phyloP scores from a whole-genome alignment of 352 stramenopile genomes.

The Globisporangium megalacanthum region DNA sequence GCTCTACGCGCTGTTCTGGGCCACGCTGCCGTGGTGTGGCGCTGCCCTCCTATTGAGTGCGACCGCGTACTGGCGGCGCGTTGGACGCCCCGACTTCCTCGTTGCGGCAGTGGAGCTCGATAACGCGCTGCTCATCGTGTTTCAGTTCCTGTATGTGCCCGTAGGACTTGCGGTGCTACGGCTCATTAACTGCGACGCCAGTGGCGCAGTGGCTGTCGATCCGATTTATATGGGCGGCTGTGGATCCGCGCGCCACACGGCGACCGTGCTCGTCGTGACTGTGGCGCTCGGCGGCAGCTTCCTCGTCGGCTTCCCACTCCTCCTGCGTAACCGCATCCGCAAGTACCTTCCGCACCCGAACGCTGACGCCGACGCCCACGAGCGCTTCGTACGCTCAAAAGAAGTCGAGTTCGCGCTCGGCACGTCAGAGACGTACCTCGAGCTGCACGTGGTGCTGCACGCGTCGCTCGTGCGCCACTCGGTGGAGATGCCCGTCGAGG shows the following conservation, averaged over 20 bases:
- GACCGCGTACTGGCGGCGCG: slow-evolving; percentile 11
- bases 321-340: slow-evolving; percentile 29
- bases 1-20: slow-evolving; percentile 47
- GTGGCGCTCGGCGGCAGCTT: slow-evolving; percentile 33
- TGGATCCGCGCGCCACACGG: slow-evolving; percentile 20
- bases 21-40: slow-evolving; percentile 18
- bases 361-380: slow-evolving; percentile 27
- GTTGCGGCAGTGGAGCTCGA: slow-evolving; percentile 24
- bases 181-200: slow-evolving; percentile 47
- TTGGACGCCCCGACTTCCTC: slow-evolving; percentile 24
- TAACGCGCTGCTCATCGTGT: slow-evolving; percentile 37
- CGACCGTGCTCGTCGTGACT: slow-evolving; percentile 27
- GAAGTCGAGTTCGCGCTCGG: slow-evolving; percentile 53
- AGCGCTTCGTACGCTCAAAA: slow-evolving; percentile 39
- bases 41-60: neutral
- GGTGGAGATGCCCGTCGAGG: slow-evolving; percentile 23
- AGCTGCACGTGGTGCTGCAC: slow-evolving; percentile 50
- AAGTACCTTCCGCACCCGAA: slow-evolving; percentile 22
- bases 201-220: slow-evolving; percentile 39
- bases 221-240: slow-evolving; percentile 25
- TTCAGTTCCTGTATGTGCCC: slow-evolving; percentile 52
- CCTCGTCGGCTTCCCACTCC: slow-evolving; percentile 36
- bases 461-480: slow-evolving; percentile 37
- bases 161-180: slow-evolving; percentile 54
- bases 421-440: slow-evolving; percentile 50